Base-by-base conservation (phyloP, 2,329 filamentous ascomycete genomes). In the Pseudogymnoascus sp. region DNA sequence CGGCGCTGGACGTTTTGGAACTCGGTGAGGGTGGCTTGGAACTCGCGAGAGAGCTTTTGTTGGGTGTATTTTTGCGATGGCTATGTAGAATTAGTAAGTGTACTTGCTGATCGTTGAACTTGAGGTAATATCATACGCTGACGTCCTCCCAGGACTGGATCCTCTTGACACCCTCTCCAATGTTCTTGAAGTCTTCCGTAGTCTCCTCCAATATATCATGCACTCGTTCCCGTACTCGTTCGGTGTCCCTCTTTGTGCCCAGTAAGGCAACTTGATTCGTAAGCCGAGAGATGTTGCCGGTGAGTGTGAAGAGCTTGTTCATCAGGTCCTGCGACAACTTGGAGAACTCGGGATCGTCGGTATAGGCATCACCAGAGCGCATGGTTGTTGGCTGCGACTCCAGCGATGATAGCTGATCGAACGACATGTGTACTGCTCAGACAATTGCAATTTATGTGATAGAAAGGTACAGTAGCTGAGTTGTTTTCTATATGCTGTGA, bases 51-150 rank as follows among this genome's bases (percentile, higher is more conserved):
- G 35, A 99, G 83, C 75, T 97, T 97, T 69, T 93, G 90, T 72
- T 97, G 93, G 21, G 92, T 94, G 79, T 96, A 97, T 76, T 93
- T 95, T 80, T 99, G 94, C 62, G 91, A 90, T 65, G 93, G 91
- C 91, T 96, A 65, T 37, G 47, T 56, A 11, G n/a, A 56, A n/a
- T 56, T 16, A 56, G 50, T 56, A 12, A 33, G 21, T 18, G 28
- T 18, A 56, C 10, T 56, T 56, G n/a, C 28, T n/a, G 5, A 14
- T 16, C 10, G 33, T 12, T 10, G 5, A 23, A 14, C 5, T 21
- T 28, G 25, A 38, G 33, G 35, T 12, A 38, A 21, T 61, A 61
- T 47, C 35, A 68, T 81, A 92, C 89, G 73, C 87, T 90, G 61
- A 91, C 86, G 71, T 93, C 91, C 73, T 86, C 90, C 92, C 84